Conservation (phyloP, 1,139 yeast species). For the Pichia sp. region DNA sequence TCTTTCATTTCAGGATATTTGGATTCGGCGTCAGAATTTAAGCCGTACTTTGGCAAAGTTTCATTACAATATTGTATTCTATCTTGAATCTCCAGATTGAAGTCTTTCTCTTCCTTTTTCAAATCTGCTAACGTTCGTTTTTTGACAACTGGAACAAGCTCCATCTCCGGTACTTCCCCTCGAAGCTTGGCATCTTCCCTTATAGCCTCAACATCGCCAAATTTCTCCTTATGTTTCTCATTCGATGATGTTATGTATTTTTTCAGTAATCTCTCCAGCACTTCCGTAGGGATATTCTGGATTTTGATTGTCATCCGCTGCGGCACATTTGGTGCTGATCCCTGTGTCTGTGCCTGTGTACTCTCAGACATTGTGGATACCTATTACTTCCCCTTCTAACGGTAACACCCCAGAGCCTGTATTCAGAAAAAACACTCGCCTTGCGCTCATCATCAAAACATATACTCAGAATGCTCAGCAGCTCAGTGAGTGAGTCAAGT, state of each 20-base stretch:
- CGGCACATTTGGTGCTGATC: no score
- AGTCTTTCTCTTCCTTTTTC: conserved; percentile 27
- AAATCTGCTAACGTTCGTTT: conserved; percentile 1
- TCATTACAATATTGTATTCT: conserved; percentile 1
- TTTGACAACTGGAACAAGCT: conserved; percentile 14
- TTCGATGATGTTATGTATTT: conserved; percentile 1
- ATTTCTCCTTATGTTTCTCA: conserved; percentile 3
- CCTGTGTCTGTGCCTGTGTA: no score
- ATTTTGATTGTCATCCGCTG: not conserved
- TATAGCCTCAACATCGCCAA: conserved; percentile 6
- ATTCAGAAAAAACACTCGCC: no score
- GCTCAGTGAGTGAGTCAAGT: no score
- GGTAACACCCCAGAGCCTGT: no score
- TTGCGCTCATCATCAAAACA: no score
- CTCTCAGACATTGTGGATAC: no score
- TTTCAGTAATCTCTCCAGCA: not conserved
- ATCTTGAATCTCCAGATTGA: not conserved
- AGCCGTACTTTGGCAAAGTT: conserved; percentile 1
- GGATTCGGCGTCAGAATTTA: not conserved
- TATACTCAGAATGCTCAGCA: no score
- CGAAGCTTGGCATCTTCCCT: not conserved
- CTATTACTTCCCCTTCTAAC: no score
- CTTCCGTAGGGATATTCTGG: not conserved
- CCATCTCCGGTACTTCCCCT: not conserved
- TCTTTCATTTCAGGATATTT: not conserved